Base-by-base conservation (phyloP, 2,329 filamentous ascomycete genomes). In the Cyphellophora europaea region DNA sequence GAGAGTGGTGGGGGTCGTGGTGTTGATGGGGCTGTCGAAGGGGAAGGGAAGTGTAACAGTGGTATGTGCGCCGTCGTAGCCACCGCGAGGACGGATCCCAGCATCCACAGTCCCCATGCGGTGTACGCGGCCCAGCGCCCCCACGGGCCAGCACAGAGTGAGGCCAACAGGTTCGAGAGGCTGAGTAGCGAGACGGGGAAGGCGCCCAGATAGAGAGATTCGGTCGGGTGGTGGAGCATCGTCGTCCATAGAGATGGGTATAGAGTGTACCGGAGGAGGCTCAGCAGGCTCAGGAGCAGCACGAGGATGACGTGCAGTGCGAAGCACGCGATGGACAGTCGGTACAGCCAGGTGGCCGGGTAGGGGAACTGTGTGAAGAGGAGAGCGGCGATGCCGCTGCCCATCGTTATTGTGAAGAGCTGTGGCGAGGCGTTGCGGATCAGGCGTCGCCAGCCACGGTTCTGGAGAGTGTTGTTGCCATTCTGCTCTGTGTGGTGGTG, bases 111-210 rank as follows among this genome's bases (percentile, higher is more conserved):
- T 2, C 54, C 63, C 72, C 71, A 77, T 11, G 68, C 69, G 5
- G 72, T 53, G 43, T 68, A 61, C 19, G 63, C 56, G n/a, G 71
- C 61, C 64, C 72, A 71, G 8, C 61, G 46, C 2, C 74, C 77
- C 77, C 73, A 81, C 11, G 56, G 59, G 0, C 67, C 68, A 5
- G 69, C 62, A 51, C 76, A 80, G 19, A 74, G 62, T 18, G 74
- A 63, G n/a, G 75, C 63, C 51, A 74, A 71, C 69, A 79, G 77
- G 41, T 77, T 76, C 42, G 82, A 69, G 28, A 82, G 74, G 2
- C 77, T 82, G 0, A 74, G 72, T 37, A 82, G 67, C 0, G 67
- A 75, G 74, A 82, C 82, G 0, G 77, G 77, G 27, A 81, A 69
- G 0, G 74, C 77, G 0, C 73, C 79, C 4, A 84, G 56, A 44